These are phyloP conservation scores for Fusarium denticulatum DNA, from an alignment of 2,329 filamentous ascomycete genomes.

Conservation along the genomic window DNA sequence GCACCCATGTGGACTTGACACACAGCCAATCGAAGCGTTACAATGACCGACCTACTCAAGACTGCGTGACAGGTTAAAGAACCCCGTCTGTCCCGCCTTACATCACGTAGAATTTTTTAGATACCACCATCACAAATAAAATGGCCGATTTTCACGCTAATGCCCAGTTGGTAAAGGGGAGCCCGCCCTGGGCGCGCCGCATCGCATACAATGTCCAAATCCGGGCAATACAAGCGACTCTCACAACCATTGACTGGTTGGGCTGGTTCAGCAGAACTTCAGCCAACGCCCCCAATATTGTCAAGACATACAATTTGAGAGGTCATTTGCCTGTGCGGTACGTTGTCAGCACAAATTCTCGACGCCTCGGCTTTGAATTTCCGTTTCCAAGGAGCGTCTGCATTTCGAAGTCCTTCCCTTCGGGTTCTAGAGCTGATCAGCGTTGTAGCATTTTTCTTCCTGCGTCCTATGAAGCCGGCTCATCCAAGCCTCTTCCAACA, in stretches of 20 bases:
- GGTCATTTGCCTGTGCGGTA: background rate
- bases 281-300: background rate
- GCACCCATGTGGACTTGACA: background rate
- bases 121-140: background rate
- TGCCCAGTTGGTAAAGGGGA: background rate
- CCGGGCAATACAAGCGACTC: background rate
- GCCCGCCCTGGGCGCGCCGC: background rate
- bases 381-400: background rate
- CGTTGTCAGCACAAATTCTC: accelerated
- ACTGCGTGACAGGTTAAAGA: background rate
- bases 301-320: background rate
- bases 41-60: background rate
- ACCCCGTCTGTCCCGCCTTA: background rate
- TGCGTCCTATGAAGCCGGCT: background rate
- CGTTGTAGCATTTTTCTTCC: background rate
- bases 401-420: too few species aligned
- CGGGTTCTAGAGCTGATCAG: background rate
- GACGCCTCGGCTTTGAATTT: too few species aligned
- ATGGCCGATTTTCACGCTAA: background rate
- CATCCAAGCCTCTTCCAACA: background rate
- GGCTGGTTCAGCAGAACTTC: background rate
- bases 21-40: background rate
- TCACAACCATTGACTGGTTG: background rate
- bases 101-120: background rate
- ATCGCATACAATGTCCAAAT: background rate